Percentiles rank a stretch among this genome's conserved stretches.
phyloP scores from a whole-genome alignment of 2,329 filamentous ascomycete species.

The Fusarium sambucinum region DNA sequence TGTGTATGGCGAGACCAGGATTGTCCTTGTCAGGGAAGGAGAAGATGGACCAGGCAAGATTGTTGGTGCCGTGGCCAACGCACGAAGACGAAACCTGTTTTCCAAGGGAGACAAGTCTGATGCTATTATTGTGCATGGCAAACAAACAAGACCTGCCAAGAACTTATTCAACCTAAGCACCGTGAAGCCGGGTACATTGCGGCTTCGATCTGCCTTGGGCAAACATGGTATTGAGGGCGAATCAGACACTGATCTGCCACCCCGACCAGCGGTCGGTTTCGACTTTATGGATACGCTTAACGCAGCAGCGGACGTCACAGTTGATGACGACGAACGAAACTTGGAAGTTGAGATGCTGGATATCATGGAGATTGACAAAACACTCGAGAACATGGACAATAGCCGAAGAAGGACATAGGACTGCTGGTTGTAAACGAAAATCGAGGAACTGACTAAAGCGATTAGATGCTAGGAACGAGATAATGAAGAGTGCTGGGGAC shows the following conservation, averaged over 20 bases:
- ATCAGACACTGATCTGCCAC: conserved; percentile 44
- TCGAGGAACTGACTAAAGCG: conserved; percentile 38
- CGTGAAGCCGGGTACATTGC: conserved; percentile 55
- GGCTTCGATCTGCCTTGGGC: conserved; percentile 48
- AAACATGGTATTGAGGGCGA: conserved; percentile 42
- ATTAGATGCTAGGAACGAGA: conserved; percentile 41
- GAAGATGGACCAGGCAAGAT: conserved; percentile 61
- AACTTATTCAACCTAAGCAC: conserved; percentile 65
- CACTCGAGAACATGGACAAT: conserved; percentile 67
- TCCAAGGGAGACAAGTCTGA: conserved; percentile 58
- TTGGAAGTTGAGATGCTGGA: conserved; percentile 72
- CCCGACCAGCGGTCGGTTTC: conserved; percentile 56
- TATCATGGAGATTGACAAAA: conserved; percentile 74
- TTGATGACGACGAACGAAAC: conserved; percentile 64
- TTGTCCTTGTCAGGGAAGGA: conserved; percentile 67
- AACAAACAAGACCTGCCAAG: conserved; percentile 54
- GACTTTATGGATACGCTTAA: conserved; percentile 65
- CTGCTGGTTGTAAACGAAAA: conserved; percentile 56
- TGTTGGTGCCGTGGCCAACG: conserved; percentile 55
- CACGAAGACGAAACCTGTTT: conserved; percentile 53
- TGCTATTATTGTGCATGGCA: conserved; percentile 68
- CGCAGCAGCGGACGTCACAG: conserved; percentile 65
- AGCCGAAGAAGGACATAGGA: conserved; percentile 58
- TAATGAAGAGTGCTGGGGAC: conserved; percentile 37
- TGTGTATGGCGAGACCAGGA: conserved; percentile 66